Percentiles rank a stretch among this genome's conserved stretches.
Conservation (phyloP, 345 rosid species). For the Lagerstroemia speciosa region DNA sequence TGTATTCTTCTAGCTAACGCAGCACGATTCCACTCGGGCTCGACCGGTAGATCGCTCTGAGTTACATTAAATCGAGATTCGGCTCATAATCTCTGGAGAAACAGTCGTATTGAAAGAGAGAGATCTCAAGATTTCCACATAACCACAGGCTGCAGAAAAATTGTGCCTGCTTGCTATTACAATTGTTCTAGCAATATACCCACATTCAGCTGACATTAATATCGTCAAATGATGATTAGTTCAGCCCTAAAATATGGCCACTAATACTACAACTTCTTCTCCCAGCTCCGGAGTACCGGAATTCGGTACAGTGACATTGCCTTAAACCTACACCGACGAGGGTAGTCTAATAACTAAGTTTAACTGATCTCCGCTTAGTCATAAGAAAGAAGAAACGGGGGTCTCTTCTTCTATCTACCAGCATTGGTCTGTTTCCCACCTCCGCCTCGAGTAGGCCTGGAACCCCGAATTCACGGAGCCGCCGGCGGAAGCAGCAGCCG, state of each 20-base stretch:
- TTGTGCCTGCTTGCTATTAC: background rate
- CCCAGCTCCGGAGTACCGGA: no score
- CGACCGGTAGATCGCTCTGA: no score
- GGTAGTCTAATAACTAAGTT: no score
- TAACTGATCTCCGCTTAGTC: no score
- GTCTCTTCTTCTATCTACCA: slow-evolving; percentile 35
- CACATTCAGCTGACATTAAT: background rate
- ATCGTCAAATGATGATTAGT: background rate
- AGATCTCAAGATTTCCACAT: background rate
- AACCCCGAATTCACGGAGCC: slow-evolving; percentile 13
- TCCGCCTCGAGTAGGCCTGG: slow-evolving; percentile 20
- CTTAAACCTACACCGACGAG: no score
- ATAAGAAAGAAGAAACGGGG: background rate
- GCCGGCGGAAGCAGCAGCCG: slow-evolving; percentile 12
- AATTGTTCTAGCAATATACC: background rate
- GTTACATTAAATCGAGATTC: no score
- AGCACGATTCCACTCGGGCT: no score
- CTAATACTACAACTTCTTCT: background rate
- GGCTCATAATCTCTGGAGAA: no score
- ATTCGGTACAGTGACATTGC: no score
- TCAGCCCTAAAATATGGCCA: slow-evolving; percentile 1
- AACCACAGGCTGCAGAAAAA: slow-evolving; percentile 3
- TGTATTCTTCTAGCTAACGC: no score
- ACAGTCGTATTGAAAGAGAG: background rate
- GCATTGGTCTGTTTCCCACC: slow-evolving; percentile 75